Conservation (phyloP, 495 filamentous ascomycete genomes). For the Daldinia loculata region DNA sequence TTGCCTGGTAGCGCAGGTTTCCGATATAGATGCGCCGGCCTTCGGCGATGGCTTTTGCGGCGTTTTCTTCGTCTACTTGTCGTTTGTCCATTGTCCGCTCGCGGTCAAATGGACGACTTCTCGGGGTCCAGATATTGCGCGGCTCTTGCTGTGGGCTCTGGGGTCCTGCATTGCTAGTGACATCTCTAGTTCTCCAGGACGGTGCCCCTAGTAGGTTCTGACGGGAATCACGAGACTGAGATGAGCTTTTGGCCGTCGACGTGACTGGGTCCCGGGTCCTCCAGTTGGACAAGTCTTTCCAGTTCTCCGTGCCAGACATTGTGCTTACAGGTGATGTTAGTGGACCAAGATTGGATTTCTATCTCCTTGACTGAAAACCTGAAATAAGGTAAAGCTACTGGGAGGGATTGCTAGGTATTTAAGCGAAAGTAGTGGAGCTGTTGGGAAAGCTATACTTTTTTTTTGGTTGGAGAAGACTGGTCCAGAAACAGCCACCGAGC, state of each 20-base stretch:
- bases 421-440: background rate
- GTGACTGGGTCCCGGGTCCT: constrained; percentile 16
- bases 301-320: constrained; percentile 19
- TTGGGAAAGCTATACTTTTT: background rate
- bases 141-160: background rate
- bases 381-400: background rate
- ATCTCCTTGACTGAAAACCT: no score
- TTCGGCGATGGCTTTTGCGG: constrained; percentile 55
- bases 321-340: background rate
- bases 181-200: constrained; percentile 20
- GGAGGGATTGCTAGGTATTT: background rate
- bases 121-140: background rate
- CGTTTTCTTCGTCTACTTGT: constrained; percentile 9
- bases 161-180: background rate
- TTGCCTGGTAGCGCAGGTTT: constrained; percentile 72
- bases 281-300: constrained; percentile 20
- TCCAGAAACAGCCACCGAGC: no score
- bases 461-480: background rate
- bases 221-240: background rate
- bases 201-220: background rate
- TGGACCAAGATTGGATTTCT: no score
- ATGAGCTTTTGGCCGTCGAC: background rate
- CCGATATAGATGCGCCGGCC: constrained; percentile 70
- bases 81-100: background rate
- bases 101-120: background rate